A percentile compares a stretch with the other conserved stretches of the same genome.
phyloP scores from a whole-genome alignment of 2,329 filamentous ascomycete genomes.

The Colletotrichum eremochloae region DNA sequence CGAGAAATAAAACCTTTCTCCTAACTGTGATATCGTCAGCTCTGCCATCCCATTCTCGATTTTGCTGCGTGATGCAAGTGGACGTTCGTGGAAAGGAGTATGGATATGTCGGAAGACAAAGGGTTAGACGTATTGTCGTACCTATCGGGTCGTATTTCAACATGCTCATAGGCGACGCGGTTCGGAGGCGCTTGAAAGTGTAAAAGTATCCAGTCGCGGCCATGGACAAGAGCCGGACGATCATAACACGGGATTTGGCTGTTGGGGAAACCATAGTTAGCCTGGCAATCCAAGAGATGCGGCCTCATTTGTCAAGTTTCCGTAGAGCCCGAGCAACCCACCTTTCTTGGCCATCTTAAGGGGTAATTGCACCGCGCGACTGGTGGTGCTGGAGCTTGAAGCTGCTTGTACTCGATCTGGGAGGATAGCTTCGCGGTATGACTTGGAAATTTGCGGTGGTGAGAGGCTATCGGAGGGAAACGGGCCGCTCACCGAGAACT shows the following conservation, averaged over 20 bases:
- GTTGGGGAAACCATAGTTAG: constrained; percentile 37
- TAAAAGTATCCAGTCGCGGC: constrained; percentile 99
- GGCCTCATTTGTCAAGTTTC: no score
- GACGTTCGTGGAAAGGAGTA: not conserved
- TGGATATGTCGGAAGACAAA: not conserved
- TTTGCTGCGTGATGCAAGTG: not conserved
- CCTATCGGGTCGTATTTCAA: constrained; percentile 98
- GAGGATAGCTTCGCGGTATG: constrained; percentile 41
- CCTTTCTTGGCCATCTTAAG: constrained; percentile 43
- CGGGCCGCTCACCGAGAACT: constrained; percentile 33
- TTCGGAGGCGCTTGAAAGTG: constrained; percentile 86
- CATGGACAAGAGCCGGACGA: constrained; percentile 97
- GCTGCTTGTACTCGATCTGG: constrained; percentile 44
- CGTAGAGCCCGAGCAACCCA: not conserved
- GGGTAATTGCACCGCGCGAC: constrained; percentile 14
- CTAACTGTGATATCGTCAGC: constrained; percentile 71
- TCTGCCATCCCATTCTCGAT: not conserved
- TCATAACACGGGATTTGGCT: constrained; percentile 93
- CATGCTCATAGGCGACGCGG: constrained; percentile 90
- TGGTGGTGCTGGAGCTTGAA: constrained; percentile 27
- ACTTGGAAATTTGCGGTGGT: constrained; percentile 36
- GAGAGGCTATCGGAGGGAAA: constrained; percentile 30
- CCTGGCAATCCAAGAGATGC: not conserved
- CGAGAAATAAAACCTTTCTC: constrained; percentile 95
- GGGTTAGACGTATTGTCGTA: constrained; percentile 56